phyloP scores from a whole-genome alignment of 768 basidiomycete genomes.

The Mycena maculata region DNA sequence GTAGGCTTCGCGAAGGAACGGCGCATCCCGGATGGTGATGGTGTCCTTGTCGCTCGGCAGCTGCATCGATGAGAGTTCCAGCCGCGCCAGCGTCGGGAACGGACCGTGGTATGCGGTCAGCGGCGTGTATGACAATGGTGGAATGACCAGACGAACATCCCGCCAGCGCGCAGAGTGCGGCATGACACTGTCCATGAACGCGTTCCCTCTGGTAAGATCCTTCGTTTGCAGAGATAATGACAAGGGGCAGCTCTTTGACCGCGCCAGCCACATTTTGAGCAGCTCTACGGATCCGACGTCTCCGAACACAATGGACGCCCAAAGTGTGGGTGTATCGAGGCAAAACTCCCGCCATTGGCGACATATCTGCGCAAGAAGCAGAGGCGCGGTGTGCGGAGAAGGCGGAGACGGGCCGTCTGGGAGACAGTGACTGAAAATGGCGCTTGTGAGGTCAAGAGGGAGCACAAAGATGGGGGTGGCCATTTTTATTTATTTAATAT shows the following conservation, averaged over 20 bases:
- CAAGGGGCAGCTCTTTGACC: neutral
- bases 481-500: too few relatives aligned
- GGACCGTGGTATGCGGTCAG: too few relatives aligned
- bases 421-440: neutral
- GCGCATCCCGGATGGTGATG: neutral
- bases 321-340: neutral
- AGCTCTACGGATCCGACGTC: neutral
- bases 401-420: neutral
- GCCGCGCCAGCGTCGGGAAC: too few relatives aligned
- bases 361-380: neutral
- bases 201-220: neutral
- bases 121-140: neutral
- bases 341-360: neutral
- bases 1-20: neutral
- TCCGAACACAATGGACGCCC: neutral
- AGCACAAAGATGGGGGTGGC: neutral
- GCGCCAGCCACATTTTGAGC: neutral
- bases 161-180: neutral
- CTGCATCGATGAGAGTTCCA: too few relatives aligned
- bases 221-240: neutral
- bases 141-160: neutral
- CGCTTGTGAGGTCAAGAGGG: neutral
- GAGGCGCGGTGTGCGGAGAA: neutral
- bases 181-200: neutral
- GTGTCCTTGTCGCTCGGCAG: too few relatives aligned